Base-by-base conservation (phyloP, 2,329 filamentous ascomycete genomes). In the Nemania diffusa region DNA sequence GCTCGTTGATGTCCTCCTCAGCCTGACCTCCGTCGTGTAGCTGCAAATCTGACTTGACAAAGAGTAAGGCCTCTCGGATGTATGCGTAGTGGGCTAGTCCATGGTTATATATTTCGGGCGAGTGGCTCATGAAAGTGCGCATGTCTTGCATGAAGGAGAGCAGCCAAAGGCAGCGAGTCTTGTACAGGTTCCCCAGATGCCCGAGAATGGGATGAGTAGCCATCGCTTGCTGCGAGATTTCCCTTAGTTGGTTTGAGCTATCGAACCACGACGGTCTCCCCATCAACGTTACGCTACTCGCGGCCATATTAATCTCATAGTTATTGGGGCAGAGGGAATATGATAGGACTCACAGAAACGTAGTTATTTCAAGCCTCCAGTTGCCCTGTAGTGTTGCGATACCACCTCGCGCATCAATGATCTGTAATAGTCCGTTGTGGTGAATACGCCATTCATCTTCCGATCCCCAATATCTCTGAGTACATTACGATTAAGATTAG, bases 371-470 rank as follows among this genome's bases (percentile, higher is more conserved):
- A 17, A 71, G 61, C 40, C 75, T 70, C 77, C 77, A 79, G 57
- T 79, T 74, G 7, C 65, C 57, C 42, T 75, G 74, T 6, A 79
- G 71, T 27, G 68, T 61, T 13, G 68, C 57, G 20, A 79, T 67
- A 6, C 77, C 77, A n/a, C 77, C 77, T 64, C 73, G 72, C 24
- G 76, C 76, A n/a, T 77, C 68, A 17, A 79, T 76, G 74, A 79
- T 79, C 26, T 72, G 68, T 29, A 76, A 71, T 17, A 79, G 62
- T 7, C 77, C 77, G 27, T 70, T 68, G 34, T 75, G 77, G 40
- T 79, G 77, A n/a, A 79, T 72, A 13, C 73, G 70, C 77, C 77
- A 79, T 50, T 76, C 73, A 55, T 67, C 64, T 58, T 73, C 76
- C 0, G 76, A 78, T 11, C 76, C 77, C 77, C 76, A 79, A 46